Percentiles rank a stretch among this genome's conserved stretches.
These are phyloP conservation scores for Cetradonia linearis DNA, from an alignment of 495 filamentous ascomycete species.

Conservation along the genomic window DNA sequence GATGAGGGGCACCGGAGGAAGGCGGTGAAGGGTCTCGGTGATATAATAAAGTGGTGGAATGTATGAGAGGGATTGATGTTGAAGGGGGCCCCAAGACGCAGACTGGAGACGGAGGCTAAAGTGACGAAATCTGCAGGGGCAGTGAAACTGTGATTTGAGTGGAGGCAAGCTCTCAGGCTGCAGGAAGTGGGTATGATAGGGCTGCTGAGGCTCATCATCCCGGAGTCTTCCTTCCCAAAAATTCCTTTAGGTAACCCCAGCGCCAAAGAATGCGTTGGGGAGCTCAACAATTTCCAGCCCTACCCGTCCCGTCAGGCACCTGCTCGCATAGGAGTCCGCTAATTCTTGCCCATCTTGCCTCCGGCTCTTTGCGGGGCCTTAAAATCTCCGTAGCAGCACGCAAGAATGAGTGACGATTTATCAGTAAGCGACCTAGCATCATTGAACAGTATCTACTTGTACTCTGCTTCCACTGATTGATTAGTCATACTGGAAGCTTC, in stretches of 20 bases:
- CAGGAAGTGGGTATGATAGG: conserved; percentile 1
- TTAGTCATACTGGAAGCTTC: background rate
- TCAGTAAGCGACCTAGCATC: no score
- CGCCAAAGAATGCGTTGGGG: conserved; percentile 1
- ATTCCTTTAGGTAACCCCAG: background rate
- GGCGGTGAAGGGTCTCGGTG: background rate
- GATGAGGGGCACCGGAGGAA: background rate
- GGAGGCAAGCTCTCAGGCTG: background rate
- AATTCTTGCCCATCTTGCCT: background rate
- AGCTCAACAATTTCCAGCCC: conserved; percentile 10
- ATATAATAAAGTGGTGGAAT: conserved; percentile 5
- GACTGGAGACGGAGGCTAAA: background rate
- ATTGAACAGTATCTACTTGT: no score
- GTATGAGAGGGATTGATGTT: background rate
- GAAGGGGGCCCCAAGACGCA: background rate
- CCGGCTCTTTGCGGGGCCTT: background rate
- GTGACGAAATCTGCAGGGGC: conserved; percentile 1
- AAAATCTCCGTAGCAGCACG: background rate
- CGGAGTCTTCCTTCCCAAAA: background rate
- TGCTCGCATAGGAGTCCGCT: background rate
- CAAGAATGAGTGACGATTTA: background rate
- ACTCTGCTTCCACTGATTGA: background rate
- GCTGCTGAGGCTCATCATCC: conserved; percentile 5
- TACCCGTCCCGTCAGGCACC: conserved; percentile 9
- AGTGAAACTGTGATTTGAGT: background rate